These are phyloP conservation scores for Penicillium sp. DNA, from an alignment of 2,329 filamentous ascomycete genomes.

Conservation along the genomic window DNA sequence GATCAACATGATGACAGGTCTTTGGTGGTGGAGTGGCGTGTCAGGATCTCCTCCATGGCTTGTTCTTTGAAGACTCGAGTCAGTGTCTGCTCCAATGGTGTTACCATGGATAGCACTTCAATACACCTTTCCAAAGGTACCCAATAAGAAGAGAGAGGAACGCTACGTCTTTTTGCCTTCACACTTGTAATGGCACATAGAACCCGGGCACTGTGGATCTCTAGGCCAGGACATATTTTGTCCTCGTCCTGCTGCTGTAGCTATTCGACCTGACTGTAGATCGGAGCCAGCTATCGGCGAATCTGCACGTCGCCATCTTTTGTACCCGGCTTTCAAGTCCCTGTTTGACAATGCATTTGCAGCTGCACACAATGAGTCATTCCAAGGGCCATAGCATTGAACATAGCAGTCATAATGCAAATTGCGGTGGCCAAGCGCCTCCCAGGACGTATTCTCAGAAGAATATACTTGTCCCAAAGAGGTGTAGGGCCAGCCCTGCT, in stretches of 20 bases:
- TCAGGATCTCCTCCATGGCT: slow-evolving; percentile 34
- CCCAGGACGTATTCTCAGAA: neutral
- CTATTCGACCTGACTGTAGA: neutral
- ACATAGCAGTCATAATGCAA: neutral
- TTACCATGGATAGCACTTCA: slow-evolving; percentile 1
- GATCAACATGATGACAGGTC: slow-evolving; percentile 38
- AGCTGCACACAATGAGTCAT: too few species aligned
- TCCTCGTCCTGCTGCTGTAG: neutral
- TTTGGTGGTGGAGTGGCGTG: slow-evolving; percentile 29
- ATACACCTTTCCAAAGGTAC: neutral
- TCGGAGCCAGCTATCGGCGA: too few species aligned
- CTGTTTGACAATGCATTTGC: too few species aligned
- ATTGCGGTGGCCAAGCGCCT: neutral
- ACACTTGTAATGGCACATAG: neutral
- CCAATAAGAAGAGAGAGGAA: neutral
- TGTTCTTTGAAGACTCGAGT: slow-evolving; percentile 39
- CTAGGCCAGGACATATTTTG: neutral
- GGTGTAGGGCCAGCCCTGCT: neutral
- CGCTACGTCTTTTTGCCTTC: neutral
- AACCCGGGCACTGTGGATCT: neutral
- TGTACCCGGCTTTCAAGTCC: too few species aligned
- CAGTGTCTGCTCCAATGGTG: slow-evolving; percentile 23
- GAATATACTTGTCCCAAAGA: neutral
- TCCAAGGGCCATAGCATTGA: too few species aligned
- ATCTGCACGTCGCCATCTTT: too few species aligned